These are phyloP conservation scores for Ceratocystis albifundus DNA, from an alignment of 2,329 filamentous ascomycete genomes.

Conservation along the genomic window DNA sequence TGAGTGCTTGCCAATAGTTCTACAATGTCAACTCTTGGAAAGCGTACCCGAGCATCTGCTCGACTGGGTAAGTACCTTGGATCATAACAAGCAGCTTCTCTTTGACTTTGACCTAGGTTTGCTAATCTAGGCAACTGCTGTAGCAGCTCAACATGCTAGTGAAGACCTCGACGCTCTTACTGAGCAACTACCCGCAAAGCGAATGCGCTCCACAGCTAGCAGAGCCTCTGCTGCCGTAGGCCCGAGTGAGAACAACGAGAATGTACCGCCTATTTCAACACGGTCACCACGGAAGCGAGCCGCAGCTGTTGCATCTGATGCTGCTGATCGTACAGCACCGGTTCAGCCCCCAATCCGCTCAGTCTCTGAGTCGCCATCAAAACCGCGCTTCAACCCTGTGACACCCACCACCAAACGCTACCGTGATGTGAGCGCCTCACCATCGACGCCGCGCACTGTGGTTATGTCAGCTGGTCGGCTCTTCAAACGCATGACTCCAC, in stretches of 20 bases:
- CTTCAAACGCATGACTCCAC: slow-evolving; percentile 66
- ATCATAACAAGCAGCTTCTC: not conserved
- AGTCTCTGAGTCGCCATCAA: slow-evolving; percentile 16
- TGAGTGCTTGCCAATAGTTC: not conserved
- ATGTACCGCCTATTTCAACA: slow-evolving; percentile 13
- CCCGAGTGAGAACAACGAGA: slow-evolving; percentile 15
- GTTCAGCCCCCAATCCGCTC: not conserved
- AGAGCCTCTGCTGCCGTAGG: slow-evolving; percentile 1
- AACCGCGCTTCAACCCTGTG: slow-evolving; percentile 34
- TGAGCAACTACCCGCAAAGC: slow-evolving; percentile 18
- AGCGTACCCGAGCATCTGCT: slow-evolving; percentile 21
- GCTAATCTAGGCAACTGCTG: not conserved
- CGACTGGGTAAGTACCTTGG: slow-evolving; percentile 20
- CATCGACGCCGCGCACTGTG: slow-evolving; percentile 71
- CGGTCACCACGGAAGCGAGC: slow-evolving; percentile 12
- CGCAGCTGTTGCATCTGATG: not conserved
- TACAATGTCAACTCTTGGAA: slow-evolving; percentile 20
- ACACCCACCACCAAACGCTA: slow-evolving; percentile 67
- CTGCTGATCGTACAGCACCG: not conserved
- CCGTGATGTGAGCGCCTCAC: slow-evolving; percentile 63
- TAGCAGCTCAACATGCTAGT: slow-evolving; percentile 3
- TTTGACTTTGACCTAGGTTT: not conserved
- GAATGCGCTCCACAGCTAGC: slow-evolving; percentile 4
- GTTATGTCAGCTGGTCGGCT: slow-evolving; percentile 66
- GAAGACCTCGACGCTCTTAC: slow-evolving; percentile 8